Conservation (phyloP, 257 asterid species). For the Datura wrightii region DNA sequence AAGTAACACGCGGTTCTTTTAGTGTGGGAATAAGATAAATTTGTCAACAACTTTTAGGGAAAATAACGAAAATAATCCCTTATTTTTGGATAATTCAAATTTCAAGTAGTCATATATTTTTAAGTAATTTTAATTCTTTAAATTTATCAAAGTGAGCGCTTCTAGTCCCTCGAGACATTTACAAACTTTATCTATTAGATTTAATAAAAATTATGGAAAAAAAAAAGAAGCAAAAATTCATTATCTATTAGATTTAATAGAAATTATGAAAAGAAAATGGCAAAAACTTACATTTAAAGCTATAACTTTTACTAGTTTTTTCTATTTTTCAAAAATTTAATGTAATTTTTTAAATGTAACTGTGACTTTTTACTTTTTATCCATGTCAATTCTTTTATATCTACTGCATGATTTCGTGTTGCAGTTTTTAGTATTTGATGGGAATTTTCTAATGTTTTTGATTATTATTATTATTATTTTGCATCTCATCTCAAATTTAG, state of each 20-base stretch:
- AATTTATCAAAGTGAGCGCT: not conserved
- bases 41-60: not conserved
- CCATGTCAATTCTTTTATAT: not conserved
- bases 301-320: not conserved
- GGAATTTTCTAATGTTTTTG: not conserved
- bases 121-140: no score
- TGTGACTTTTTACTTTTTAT: no score
- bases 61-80: not conserved
- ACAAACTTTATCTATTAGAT: not conserved
- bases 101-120: no score
- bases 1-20: not conserved
- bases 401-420: not conserved
- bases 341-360: not conserved
- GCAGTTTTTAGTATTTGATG: not conserved
- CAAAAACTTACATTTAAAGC: not conserved
- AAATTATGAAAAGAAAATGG: not conserved
- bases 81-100: not conserved
- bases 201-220: not conserved
- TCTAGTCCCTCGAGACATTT: not conserved
- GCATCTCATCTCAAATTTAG: not conserved
- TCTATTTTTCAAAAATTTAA: not conserved
- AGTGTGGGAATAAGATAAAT: not conserved
- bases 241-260: no score
- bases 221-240: no score
- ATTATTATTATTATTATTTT: not conserved